Evolutionary conservation across 345 rosid genomes (phyloP).

Genomic region (Reutealis trisperma): DNA sequence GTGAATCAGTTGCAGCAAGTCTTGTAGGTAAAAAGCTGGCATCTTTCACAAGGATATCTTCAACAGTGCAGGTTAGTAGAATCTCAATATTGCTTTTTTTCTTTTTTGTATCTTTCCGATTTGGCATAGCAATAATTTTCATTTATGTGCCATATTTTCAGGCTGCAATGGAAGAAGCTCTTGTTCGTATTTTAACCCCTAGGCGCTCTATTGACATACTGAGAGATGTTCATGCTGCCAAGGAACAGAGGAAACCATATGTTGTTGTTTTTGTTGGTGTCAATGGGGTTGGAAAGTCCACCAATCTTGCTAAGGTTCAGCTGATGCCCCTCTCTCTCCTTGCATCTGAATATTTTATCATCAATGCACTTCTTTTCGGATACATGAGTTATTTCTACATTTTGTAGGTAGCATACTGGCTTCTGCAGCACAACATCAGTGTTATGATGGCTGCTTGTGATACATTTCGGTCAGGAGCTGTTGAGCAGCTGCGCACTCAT

Average conservation of each 20-base stretch:
- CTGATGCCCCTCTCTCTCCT: background rate
- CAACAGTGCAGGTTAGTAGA: constrained; percentile 82
- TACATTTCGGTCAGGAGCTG: constrained; percentile 98
- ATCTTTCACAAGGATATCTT: constrained; percentile 95
- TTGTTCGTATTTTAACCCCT: constrained; percentile 95
- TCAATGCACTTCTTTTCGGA: constrained; percentile 6
- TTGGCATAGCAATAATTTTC: background rate
- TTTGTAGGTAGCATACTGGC: constrained; percentile 95
- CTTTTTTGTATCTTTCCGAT: background rate
- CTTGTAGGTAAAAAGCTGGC: constrained; percentile 96
- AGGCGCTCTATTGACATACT: constrained; percentile 93
- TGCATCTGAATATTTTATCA: background rate
- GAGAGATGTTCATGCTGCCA: constrained; percentile 91
- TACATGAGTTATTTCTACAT: constrained; percentile 4
- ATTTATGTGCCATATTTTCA: constrained; percentile 27
- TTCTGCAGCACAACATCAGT: constrained; percentile 80
- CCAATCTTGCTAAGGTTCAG: constrained; percentile 85
- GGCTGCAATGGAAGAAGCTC: constrained; percentile 98
- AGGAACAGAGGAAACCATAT: constrained; percentile 89
- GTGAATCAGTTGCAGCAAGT: constrained; percentile 95
- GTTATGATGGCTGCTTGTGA: constrained; percentile 99
- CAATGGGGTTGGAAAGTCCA: constrained; percentile 98
- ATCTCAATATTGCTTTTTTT: background rate
- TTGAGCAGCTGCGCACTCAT: constrained; percentile 95
- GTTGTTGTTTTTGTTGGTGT: constrained; percentile 98